Base-by-base conservation (phyloP, 352 stramenopile species). In the Pythium grandisporangium region DNA sequence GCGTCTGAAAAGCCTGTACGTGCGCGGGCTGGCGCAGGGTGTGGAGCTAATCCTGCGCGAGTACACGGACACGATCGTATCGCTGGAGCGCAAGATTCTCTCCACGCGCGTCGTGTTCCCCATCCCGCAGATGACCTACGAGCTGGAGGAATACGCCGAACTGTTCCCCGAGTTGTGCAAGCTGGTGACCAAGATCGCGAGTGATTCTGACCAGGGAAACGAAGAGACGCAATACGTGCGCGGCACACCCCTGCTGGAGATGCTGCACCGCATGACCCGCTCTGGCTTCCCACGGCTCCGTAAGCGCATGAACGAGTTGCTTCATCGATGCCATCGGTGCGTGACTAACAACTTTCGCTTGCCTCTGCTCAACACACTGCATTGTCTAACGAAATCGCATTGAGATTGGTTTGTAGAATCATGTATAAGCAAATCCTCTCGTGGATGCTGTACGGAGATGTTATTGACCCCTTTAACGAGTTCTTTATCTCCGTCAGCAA, bases 391-490 rank as follows among this genome's bases (percentile, higher is more conserved):
- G n/a, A n/a, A n/a, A n/a, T n/a, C n/a, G n/a, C n/a, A n/a, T n/a
- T n/a, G n/a, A n/a, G n/a, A n/a, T 30, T 33, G 5, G n/a, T 34
- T 33, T 49, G 3, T 50, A 84, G 69, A 14, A 69, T 89, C 4
- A 40, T 88, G 20, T 87, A 71, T 24, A 81, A 84, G 45, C 78
- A 92, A 29, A 83, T 89, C n/a, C 39, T 88, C n/a, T 58, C 70
- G 37, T 92, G 75, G 75, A 86, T 92, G 63, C 38, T 83, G 7
- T 75, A 82, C 35, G 71, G 71, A 4, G 67, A 84, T 22, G 59
- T 87, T 23, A 47, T 83, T 7, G 78, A 92, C 21, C 78, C 78
- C 30, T 72, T 69, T 36, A 43, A 53, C 20, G 78, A 92, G 40
- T 92, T 92, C 61, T 89, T 92, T 55, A 60, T 92, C 12, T n/a